Percentiles rank a stretch among this genome's conserved stretches.
Conservation (phyloP, 768 basidiomycete species). For the Ramaria rubella region DNA sequence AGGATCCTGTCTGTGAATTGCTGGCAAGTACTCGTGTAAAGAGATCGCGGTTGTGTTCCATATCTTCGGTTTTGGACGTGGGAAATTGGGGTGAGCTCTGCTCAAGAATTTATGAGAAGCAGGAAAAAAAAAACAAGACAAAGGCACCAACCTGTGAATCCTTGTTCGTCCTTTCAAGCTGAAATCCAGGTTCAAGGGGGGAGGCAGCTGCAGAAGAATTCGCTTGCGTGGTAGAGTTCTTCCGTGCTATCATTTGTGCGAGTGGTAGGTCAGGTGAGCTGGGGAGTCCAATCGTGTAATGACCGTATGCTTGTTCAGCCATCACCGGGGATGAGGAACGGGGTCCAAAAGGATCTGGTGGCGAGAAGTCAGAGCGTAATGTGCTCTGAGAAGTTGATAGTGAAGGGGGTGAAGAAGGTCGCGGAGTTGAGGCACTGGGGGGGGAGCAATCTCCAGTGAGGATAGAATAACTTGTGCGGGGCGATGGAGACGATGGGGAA, state of each 20-base stretch:
- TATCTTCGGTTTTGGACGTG: slow-evolving; percentile 39
- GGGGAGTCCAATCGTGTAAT: background rate
- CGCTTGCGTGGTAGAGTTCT: background rate
- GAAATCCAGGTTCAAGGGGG: slow-evolving; percentile 7
- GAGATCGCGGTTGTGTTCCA: background rate
- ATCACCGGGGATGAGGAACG: slow-evolving; percentile 58
- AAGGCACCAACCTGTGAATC: background rate
- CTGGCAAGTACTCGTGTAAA: background rate
- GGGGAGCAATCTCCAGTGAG: background rate
- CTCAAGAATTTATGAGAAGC: background rate
- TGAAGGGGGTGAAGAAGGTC: slow-evolving; percentile 15
- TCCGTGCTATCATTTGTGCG: slow-evolving; percentile 13
- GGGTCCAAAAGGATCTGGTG: slow-evolving; percentile 39
- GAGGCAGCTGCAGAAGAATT: slow-evolving; percentile 14
- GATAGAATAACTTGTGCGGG: background rate
- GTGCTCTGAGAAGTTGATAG: background rate
- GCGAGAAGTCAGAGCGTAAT: slow-evolving; percentile 14
- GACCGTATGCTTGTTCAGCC: slow-evolving; percentile 2
- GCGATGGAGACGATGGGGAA: background rate
- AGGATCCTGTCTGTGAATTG: background rate
- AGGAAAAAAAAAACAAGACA: background rate
- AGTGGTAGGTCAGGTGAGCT: slow-evolving; percentile 48
- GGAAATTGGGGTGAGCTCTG: slow-evolving; percentile 22
- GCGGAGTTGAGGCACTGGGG: background rate
- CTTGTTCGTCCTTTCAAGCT: slow-evolving; percentile 3